Conservation (phyloP, 2,329 filamentous ascomycete species). For the Teratosphaeria destructans region DNA sequence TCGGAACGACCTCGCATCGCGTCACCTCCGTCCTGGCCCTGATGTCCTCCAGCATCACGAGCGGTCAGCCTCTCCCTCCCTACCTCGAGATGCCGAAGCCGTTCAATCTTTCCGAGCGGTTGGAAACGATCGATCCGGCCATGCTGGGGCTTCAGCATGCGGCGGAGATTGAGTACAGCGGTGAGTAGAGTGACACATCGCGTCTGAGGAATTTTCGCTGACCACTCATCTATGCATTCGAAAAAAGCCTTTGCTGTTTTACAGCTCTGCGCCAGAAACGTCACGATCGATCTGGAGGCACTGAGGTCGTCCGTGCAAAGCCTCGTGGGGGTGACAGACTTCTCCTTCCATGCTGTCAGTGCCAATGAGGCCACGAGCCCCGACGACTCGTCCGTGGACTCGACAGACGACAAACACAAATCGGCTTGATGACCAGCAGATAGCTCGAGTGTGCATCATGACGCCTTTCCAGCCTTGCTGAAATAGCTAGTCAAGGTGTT, state of each 20-base stretch:
- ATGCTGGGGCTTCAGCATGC: constrained; percentile 45
- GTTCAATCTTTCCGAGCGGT: constrained; percentile 47
- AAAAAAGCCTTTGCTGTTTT: not conserved
- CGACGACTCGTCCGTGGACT: not conserved
- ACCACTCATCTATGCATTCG: not conserved
- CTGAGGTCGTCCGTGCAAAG: constrained; percentile 38
- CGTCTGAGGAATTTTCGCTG: not conserved
- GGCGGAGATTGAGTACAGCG: not conserved
- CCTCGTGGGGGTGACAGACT: constrained; percentile 61
- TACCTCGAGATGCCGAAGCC: constrained; percentile 55
- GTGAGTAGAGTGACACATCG: not conserved
- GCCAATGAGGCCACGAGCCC: not conserved
- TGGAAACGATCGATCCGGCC: constrained; percentile 48
- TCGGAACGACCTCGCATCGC: constrained; percentile 51
- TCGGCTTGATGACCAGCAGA: not conserved
- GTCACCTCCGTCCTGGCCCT: constrained; percentile 58
- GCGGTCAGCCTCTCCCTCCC: constrained; percentile 57
- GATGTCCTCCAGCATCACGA: constrained; percentile 55
- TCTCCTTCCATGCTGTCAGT: constrained; percentile 46
- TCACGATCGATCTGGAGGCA: not conserved
- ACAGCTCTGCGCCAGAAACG: not conserved
- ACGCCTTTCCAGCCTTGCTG: constrained; percentile 23
- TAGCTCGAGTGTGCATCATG: not conserved
- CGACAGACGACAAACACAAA: constrained; percentile 1
- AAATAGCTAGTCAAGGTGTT: constrained; percentile 50